A percentile compares a stretch with the other conserved stretches of the same genome.
phyloP scores from a whole-genome alignment of 495 filamentous ascomycete species.

The Talaromyces thailandensis region DNA sequence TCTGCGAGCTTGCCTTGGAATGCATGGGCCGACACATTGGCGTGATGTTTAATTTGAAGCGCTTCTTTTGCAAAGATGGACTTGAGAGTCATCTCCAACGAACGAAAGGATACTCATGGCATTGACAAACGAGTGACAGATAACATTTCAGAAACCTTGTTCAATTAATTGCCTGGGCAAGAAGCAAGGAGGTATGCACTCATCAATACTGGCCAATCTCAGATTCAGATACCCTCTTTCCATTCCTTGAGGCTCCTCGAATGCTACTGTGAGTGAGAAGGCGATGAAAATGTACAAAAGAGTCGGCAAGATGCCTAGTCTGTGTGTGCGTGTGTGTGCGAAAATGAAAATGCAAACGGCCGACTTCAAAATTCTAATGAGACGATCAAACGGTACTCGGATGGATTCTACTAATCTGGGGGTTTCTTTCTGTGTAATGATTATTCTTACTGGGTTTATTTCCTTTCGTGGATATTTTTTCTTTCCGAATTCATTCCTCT shows the following conservation, averaged over 20 bases:
- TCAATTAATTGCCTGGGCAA: background rate
- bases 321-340: background rate
- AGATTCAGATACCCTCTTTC: background rate
- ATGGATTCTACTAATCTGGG: background rate
- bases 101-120: background rate
- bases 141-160: background rate
- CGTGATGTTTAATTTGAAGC: background rate
- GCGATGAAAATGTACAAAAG: background rate
- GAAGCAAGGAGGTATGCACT: background rate
- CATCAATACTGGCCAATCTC: background rate
- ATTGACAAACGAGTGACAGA: background rate
- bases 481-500: background rate
- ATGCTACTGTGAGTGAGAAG: background rate
- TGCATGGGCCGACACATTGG: background rate
- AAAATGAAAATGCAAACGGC: background rate
- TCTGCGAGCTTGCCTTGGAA: background rate
- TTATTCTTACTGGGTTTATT: background rate
- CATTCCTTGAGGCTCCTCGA: background rate
- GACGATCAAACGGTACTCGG: background rate
- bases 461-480: background rate
- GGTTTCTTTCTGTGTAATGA: background rate
- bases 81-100: background rate
- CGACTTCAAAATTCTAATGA: background rate
- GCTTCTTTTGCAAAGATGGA: background rate
- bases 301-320: background rate